Percentiles rank a stretch among this genome's conserved stretches.
Evolutionary conservation across 441 rosid genomes (phyloP).

Genomic region (Erodium texanum): DNA sequence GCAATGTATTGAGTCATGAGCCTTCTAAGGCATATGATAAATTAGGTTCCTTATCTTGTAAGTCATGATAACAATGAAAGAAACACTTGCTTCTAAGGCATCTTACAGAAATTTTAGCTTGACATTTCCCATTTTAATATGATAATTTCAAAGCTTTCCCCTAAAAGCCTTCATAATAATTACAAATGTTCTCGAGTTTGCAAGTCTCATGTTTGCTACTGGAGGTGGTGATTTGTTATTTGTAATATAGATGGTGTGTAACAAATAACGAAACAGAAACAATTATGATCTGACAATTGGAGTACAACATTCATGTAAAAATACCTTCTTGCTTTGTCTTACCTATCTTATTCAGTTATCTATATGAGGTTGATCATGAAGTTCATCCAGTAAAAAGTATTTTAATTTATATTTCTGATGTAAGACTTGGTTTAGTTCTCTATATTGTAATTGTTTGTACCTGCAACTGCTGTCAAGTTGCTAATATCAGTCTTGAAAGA

Average conservation of each 20-base stretch:
- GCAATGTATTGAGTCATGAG: too few species aligned
- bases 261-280: neutral
- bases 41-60: neutral
- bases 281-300: too few species aligned
- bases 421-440: neutral
- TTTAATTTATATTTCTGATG: neutral
- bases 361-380: too few species aligned
- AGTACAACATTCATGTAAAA: neutral
- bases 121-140: neutral
- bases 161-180: neutral
- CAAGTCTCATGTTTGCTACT: neutral
- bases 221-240: neutral
- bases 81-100: neutral
- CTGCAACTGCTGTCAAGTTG: neutral
- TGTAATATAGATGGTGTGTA: neutral
- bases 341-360: too few species aligned
- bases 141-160: neutral
- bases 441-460: neutral
- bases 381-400: too few species aligned
- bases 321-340: neutral
- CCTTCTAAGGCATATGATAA: too few species aligned
- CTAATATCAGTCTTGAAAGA: neutral
- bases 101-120: neutral
- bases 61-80: neutral
- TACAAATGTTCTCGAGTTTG: neutral